phyloP scores from a whole-genome alignment of 78 protist species.

The Chrysochromulina parva region DNA sequence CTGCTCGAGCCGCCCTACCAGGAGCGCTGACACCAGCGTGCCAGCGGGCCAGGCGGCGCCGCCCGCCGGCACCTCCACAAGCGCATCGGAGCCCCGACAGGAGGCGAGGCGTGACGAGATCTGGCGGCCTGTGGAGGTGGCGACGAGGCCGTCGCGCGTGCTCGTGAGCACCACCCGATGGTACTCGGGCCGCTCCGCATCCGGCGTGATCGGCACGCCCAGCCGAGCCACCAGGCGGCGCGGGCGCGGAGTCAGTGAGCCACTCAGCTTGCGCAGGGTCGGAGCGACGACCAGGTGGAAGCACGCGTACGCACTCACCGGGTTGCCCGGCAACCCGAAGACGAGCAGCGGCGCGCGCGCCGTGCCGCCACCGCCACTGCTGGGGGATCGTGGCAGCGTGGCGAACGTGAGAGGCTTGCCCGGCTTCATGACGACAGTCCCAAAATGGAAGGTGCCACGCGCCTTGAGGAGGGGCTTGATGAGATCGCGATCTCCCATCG shows the following conservation, averaged over 20 bases:
- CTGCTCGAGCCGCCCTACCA: background rate
- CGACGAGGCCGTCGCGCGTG: background rate
- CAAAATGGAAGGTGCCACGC: constrained; percentile 65
- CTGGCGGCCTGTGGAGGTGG: constrained; percentile 22
- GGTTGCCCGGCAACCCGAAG: constrained; percentile 82
- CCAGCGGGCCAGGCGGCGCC: background rate
- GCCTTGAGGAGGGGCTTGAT: constrained; percentile 58
- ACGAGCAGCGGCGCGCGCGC: constrained; percentile 24
- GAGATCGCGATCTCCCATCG: constrained; percentile 80
- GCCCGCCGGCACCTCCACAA: constrained; percentile 22
- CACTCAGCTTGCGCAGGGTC: background rate
- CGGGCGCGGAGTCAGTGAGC: background rate
- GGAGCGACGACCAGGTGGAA: constrained; percentile 1
- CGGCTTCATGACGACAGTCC: constrained; percentile 81
- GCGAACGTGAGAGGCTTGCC: constrained; percentile 83
- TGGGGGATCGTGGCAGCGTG: background rate
- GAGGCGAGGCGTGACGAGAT: background rate
- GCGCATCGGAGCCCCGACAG: constrained; percentile 15
- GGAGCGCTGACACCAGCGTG: background rate
- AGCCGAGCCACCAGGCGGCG: background rate
- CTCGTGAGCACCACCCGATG: constrained; percentile 50
- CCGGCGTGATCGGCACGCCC: constrained; percentile 36
- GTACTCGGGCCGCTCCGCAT: constrained; percentile 78
- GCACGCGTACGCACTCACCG: constrained; percentile 53
- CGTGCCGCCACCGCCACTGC: background rate